Conservation (phyloP, 345 rosid genomes). For the Eucalyptus albens region DNA sequence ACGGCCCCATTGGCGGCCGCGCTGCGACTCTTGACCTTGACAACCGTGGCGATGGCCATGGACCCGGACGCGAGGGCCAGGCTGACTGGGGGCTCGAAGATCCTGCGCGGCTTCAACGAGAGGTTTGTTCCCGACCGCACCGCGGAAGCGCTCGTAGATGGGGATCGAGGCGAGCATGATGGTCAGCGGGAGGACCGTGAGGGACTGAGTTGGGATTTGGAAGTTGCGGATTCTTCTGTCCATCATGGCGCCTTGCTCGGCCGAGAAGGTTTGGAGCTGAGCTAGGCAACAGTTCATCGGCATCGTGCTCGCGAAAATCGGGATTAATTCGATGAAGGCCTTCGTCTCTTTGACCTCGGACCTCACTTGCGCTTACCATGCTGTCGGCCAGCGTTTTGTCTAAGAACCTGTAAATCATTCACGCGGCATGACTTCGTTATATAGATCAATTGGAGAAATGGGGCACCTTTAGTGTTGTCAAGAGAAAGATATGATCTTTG, state of each 20-base stretch:
- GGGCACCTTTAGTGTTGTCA: background rate
- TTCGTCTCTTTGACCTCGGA: slow-evolving; percentile 29
- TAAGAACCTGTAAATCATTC: background rate
- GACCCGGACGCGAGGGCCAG: slow-evolving; percentile 28
- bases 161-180: slow-evolving; percentile 32
- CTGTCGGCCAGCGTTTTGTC: slow-evolving; percentile 16
- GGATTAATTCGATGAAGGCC: slow-evolving; percentile 31
- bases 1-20: background rate
- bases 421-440: background rate
- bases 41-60: slow-evolving; percentile 36
- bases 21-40: slow-evolving; percentile 1
- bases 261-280: slow-evolving; percentile 43
- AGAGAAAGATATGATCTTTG: background rate
- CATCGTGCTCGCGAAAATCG: slow-evolving; percentile 45
- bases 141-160: slow-evolving; percentile 13
- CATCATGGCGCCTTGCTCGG: slow-evolving; percentile 42
- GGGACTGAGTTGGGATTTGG: slow-evolving; percentile 37
- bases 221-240: slow-evolving; percentile 17
- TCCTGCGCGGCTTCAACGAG: background rate
- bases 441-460: background rate
- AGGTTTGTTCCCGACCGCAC: background rate
- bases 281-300: no score
- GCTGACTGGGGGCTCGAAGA: slow-evolving; percentile 16
- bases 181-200: slow-evolving; percentile 21
- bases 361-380: slow-evolving; percentile 1